Base-by-base conservation (phyloP, 23 red algal genomes). In the Gracilaria gracilis region DNA sequence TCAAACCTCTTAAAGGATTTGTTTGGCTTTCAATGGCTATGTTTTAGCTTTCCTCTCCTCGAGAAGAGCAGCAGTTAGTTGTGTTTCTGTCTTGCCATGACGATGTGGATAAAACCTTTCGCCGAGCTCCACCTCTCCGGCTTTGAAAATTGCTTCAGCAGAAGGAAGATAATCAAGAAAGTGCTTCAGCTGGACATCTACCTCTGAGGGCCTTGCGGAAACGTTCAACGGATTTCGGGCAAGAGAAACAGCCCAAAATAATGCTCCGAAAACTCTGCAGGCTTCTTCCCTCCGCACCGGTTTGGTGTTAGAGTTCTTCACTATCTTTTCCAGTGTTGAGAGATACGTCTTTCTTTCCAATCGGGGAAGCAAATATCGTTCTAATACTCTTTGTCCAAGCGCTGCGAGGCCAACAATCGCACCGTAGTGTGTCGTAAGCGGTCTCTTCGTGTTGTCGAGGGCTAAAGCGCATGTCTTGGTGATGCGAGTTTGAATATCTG, bases 351-450 rank as follows among this genome's bases (percentile, higher is more conserved):
- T 90, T 13, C 34, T 28, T 34, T 69, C 46, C 1, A 96, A 50
- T 21, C 50, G 81, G 19, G 89, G 89, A 38, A 82, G 67, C 39
- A 92, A 58, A 33, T 83, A 48, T 13, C 65, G 62, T 34, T 92
- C 78, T 21, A 92, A 55, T 6, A 92, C 89, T 13, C 61, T 51
- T 75, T 51, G 47, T 20, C 89, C 89, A 36, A 92, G 48, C 9
- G 89, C 77, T 33, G 89, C 77, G 20, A 92, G 61, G 34, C 89
- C 89, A 2, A 75, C 58, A 71, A 92, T 79, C 16, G 78, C 79
- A 34, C 97, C 97, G 84, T 99, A 99, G 72, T 96, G 97, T 21
- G 97, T 96, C 7, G 94, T 96, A 28, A 95, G 85, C 23, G 97
- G 93, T 33, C 79, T 57, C n/a, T 78, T 65, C 17, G 53, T 25